phyloP scores from a whole-genome alignment of 768 basidiomycete species.

The Harrya chromipes region DNA sequence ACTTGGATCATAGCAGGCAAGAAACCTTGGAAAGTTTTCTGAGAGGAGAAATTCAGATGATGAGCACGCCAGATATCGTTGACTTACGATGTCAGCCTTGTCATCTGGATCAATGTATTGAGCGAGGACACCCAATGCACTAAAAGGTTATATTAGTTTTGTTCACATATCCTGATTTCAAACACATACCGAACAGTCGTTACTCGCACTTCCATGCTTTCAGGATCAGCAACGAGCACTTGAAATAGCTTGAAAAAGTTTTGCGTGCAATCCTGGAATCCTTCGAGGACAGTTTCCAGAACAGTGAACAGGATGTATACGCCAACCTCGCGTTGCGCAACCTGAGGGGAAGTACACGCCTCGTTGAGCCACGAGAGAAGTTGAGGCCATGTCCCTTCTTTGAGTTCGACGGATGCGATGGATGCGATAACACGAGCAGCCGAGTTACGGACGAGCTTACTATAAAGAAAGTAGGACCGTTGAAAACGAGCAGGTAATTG shows the following conservation, averaged over 20 bases:
- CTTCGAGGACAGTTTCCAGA: conserved; percentile 87
- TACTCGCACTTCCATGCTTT: conserved; percentile 86
- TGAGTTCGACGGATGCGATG: conserved; percentile 86
- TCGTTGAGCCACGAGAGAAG: conserved; percentile 86
- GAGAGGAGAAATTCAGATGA: conserved; percentile 1
- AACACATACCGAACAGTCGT: conserved; percentile 72
- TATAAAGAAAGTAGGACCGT: conserved; percentile 31
- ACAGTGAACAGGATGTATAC: conserved; percentile 88
- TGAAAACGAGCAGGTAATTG: background rate
- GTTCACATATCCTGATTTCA: background rate
- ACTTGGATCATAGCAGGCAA: conserved; percentile 88
- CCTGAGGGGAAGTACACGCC: conserved; percentile 64
- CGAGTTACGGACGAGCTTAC: conserved; percentile 89
- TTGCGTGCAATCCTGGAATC: conserved; percentile 73
- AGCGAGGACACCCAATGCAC: conserved; percentile 88
- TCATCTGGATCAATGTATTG: conserved; percentile 90
- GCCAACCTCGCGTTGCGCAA: conserved; percentile 86
- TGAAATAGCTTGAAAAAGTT: conserved; percentile 80
- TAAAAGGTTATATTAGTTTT: conserved; percentile 23
- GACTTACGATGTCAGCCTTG: conserved; percentile 78
- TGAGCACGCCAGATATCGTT: background rate
- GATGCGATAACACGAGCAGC: conserved; percentile 90
- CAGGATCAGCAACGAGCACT: conserved; percentile 70
- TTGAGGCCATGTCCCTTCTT: conserved; percentile 74
- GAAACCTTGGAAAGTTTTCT: conserved; percentile 86